Percentiles rank a stretch among this genome's conserved stretches.
phyloP scores from a whole-genome alignment of 257 asterid genomes.

The Mitragyna speciosa region DNA sequence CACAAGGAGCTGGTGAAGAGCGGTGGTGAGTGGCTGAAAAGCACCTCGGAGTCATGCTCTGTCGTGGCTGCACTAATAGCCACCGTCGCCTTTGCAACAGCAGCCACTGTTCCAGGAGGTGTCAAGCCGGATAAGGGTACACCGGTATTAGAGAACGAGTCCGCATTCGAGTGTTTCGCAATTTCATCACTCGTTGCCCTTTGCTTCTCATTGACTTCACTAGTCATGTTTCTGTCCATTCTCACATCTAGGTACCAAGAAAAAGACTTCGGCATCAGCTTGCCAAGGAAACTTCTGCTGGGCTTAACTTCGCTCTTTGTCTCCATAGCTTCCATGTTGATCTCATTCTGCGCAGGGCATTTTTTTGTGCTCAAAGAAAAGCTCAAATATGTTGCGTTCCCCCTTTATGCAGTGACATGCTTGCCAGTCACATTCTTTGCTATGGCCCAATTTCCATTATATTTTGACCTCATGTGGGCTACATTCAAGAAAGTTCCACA shows the following conservation, averaged over 20 bases:
- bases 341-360: constrained; percentile 11
- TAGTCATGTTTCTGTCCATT: constrained; percentile 10
- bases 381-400: background rate
- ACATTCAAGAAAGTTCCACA: background rate
- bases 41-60: constrained; percentile 5
- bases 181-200: constrained; percentile 10
- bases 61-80: constrained; percentile 14
- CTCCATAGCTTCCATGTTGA: constrained; percentile 4
- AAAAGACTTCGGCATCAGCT: background rate
- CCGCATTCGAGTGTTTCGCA: constrained; percentile 5
- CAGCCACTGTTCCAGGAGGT: constrained; percentile 15
- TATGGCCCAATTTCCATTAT: constrained; percentile 1
- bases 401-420: background rate
- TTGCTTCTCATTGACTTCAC: constrained; percentile 9
- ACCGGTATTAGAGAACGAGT: constrained; percentile 4
- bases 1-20: background rate
- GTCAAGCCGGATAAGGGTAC: background rate
- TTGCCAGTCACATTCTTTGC: constrained; percentile 16
- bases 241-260: constrained; percentile 1
- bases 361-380: constrained; percentile 11
- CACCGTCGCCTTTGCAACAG: constrained; percentile 17
- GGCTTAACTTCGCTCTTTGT: constrained; percentile 6
- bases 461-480: constrained; percentile 11
- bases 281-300: constrained; percentile 2
- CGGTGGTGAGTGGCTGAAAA: background rate